Conservation (phyloP, 2,329 filamentous ascomycete species). For the Neofusicoccum umdonicola region DNA sequence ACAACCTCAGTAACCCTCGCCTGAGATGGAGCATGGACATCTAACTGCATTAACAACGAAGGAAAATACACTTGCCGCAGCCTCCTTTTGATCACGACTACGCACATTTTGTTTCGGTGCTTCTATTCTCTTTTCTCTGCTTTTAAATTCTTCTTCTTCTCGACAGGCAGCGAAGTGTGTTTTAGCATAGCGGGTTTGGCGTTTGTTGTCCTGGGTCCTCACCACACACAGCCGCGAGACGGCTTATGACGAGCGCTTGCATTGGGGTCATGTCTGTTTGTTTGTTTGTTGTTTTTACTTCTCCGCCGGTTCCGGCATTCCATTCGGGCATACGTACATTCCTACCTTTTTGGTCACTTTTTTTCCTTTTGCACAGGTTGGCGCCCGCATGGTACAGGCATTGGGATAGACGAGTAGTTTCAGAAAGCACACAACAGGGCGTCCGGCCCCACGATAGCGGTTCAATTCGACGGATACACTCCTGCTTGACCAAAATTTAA, state of each 20-base stretch:
- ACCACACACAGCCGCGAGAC: conserved; percentile 15
- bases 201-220: conserved; percentile 8
- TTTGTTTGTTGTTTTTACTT: neutral
- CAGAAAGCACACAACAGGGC: neutral
- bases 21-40: conserved; percentile 46
- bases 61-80: neutral
- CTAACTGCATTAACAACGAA: conserved; percentile 23
- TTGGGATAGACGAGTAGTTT: conserved; percentile 7
- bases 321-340: conserved; percentile 13
- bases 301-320: neutral
- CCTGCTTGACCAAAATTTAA: conserved; percentile 1
- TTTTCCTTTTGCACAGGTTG: neutral
- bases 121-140: neutral
- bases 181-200: conserved; percentile 17
- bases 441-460: neutral
- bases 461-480: neutral
- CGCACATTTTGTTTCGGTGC: neutral
- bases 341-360: neutral
- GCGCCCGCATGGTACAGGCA: neutral
- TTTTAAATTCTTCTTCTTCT: neutral
- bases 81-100: neutral
- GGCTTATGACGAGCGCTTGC: conserved; percentile 16
- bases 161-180: neutral
- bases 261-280: conserved; percentile 12
- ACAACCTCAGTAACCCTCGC: conserved; percentile 33